These are phyloP conservation scores for Suhomyces sp. DNA, from an alignment of 805 yeast genomes.

Conservation along the genomic window DNA sequence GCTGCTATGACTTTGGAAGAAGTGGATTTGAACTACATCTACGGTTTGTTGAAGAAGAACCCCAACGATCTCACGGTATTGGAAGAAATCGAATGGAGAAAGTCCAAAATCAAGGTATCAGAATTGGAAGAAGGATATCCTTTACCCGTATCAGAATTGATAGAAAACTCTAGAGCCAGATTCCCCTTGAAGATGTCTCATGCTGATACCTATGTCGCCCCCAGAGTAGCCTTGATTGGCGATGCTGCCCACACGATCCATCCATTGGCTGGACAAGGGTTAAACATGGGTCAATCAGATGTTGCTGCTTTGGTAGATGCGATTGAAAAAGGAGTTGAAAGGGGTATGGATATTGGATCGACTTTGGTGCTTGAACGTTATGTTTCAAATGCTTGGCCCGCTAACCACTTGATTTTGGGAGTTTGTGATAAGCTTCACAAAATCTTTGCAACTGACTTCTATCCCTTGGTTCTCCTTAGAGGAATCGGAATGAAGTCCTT, in stretches of 20 bases:
- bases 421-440: slow-evolving; percentile 91
- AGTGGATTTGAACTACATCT: slow-evolving; percentile 73
- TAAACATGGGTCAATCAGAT: slow-evolving; percentile 96
- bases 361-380: slow-evolving; percentile 80
- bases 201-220: slow-evolving; percentile 83
- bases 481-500: slow-evolving; percentile 73
- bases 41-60: slow-evolving; percentile 37
- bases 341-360: slow-evolving; percentile 90
- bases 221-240: slow-evolving; percentile 89
- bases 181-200: slow-evolving; percentile 89
- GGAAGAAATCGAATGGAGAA: slow-evolving; percentile 75
- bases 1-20: slow-evolving; percentile 83
- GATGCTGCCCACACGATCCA: slow-evolving; percentile 98
- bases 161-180: slow-evolving; percentile 69
- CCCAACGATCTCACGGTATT: slow-evolving; percentile 49
- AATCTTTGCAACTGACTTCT: slow-evolving; percentile 69
- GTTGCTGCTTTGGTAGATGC: slow-evolving; percentile 70
- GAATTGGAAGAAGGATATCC: slow-evolving; percentile 65
- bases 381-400: slow-evolving; percentile 78
- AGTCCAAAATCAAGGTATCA: slow-evolving; percentile 39
- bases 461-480: slow-evolving; percentile 73
- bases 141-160: slow-evolving; percentile 57
- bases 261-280: slow-evolving; percentile 97
- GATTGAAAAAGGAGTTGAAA: slow-evolving; percentile 62
- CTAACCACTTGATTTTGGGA: slow-evolving; percentile 78